Evolutionary conservation across 2,329 filamentous ascomycete species (phyloP).

Genomic region (Didymellaceae sp.): DNA sequence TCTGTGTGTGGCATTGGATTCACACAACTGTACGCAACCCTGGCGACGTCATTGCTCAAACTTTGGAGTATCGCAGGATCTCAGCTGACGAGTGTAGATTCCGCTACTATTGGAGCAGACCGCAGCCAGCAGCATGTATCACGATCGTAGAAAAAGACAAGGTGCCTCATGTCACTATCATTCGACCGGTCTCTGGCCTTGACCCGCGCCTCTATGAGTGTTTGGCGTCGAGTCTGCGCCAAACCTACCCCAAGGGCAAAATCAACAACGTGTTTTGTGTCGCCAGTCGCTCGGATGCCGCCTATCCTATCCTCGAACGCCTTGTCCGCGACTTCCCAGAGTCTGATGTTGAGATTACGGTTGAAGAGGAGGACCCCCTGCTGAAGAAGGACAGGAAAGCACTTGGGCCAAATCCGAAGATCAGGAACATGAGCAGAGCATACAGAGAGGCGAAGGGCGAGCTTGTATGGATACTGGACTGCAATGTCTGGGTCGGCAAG

Average conservation of each 20-base stretch:
- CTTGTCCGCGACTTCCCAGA: constrained; percentile 75
- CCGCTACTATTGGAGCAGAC: constrained; percentile 59
- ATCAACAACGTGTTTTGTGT: constrained; percentile 85
- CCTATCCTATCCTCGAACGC: constrained; percentile 74
- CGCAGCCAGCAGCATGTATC: constrained; percentile 52
- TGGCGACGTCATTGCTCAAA: neutral
- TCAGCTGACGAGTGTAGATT: constrained; percentile 53
- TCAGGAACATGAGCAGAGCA: constrained; percentile 91
- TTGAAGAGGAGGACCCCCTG: constrained; percentile 82
- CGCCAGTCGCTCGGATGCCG: constrained; percentile 74
- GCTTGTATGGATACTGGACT: constrained; percentile 93
- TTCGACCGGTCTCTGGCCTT: constrained; percentile 90
- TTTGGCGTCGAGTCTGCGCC: constrained; percentile 82
- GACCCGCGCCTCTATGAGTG: constrained; percentile 93
- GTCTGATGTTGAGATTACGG: constrained; percentile 73
- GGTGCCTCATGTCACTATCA: constrained; percentile 84
- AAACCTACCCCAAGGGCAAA: constrained; percentile 78
- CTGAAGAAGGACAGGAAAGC: constrained; percentile 62
- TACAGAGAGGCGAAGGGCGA: constrained; percentile 87
- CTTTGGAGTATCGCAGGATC: neutral
- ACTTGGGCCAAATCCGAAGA: constrained; percentile 97
- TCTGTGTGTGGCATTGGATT: constrained; percentile 65
- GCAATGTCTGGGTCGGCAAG: constrained; percentile 89
- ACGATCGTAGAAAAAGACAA: constrained; percentile 48
- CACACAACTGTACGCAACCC: constrained; percentile 60